Percentiles rank a stretch among this genome's conserved stretches.
Conservation (phyloP, 352 stramenopile genomes). For the Globisporangium recalcitrans region DNA sequence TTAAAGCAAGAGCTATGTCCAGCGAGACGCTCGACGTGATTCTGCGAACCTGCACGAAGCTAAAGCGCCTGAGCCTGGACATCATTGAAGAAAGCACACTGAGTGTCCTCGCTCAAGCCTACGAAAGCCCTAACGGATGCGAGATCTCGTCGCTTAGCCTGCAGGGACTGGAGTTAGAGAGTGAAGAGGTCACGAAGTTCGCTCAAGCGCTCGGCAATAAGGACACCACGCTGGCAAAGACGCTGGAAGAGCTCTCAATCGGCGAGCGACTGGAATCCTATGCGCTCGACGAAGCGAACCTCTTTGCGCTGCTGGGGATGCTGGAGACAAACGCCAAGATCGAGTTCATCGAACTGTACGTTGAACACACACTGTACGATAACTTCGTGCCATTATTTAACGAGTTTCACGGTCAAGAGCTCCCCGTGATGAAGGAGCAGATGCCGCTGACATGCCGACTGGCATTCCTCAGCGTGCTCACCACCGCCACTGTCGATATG, state of each 20-base stretch:
- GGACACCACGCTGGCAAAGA: background rate
- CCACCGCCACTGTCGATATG: background rate
- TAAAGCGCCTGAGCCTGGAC: constrained; percentile 13
- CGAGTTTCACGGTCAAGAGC: constrained; percentile 15
- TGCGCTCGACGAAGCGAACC: constrained; percentile 20
- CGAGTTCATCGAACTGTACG: constrained; percentile 14
- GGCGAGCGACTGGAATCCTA: constrained; percentile 17
- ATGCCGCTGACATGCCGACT: constrained; percentile 9
- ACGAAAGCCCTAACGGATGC: background rate
- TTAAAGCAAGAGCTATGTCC: constrained; percentile 3
- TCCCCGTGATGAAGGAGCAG: constrained; percentile 8
- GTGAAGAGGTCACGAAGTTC: constrained; percentile 11
- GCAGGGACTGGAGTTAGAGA: constrained; percentile 16
- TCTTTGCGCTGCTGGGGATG: constrained; percentile 15
- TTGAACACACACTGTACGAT: constrained; percentile 15
- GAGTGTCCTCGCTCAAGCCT: constrained; percentile 6
- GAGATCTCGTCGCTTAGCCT: constrained; percentile 10
- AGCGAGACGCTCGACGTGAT: constrained; percentile 3
- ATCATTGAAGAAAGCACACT: constrained; percentile 7
- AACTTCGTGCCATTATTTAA: constrained; percentile 17
- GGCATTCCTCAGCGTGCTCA: constrained; percentile 15
- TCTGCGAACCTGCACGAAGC: background rate
- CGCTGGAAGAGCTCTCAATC: constrained; percentile 15
- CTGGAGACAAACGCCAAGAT: constrained; percentile 13
- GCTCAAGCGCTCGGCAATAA: constrained; percentile 5